phyloP scores from a whole-genome alignment of 768 basidiomycete species.

The Pleurotus ostreatus region DNA sequence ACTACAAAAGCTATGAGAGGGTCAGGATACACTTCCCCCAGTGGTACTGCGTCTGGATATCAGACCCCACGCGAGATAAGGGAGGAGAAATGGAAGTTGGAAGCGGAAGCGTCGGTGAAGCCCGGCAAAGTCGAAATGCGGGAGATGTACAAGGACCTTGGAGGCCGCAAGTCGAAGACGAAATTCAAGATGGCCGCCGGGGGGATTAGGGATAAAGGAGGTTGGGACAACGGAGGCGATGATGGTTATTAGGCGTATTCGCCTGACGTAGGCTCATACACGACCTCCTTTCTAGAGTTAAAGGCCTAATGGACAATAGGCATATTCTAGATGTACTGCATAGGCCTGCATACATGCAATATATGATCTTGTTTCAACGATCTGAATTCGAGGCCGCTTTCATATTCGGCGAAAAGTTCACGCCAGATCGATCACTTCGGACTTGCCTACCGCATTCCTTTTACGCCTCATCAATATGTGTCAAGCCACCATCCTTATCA shows the following conservation, averaged over 20 bases:
- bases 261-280: not conserved
- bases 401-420: no score
- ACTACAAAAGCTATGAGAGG: constrained; percentile 26
- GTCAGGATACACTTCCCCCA: constrained; percentile 49
- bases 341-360: no score
- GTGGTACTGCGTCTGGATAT: constrained; percentile 47
- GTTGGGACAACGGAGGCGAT: constrained; percentile 51
- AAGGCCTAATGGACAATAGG: no score
- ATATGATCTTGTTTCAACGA: no score
- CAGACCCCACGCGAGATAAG: constrained; percentile 76
- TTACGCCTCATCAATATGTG: no score
- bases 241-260: constrained; percentile 15
- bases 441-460: no score
- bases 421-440: no score
- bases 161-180: constrained; percentile 72
- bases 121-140: constrained; percentile 86
- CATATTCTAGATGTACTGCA: no score
- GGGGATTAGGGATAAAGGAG: constrained; percentile 71
- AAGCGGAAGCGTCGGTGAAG: constrained; percentile 44
- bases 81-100: constrained; percentile 70
- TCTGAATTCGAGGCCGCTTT: no score
- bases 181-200: constrained; percentile 74
- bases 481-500: no score
- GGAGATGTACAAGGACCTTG: constrained; percentile 87
- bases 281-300: not conserved